phyloP scores from a whole-genome alignment of 1,284 basidiomycete species.

The Ustilago trichophora region DNA sequence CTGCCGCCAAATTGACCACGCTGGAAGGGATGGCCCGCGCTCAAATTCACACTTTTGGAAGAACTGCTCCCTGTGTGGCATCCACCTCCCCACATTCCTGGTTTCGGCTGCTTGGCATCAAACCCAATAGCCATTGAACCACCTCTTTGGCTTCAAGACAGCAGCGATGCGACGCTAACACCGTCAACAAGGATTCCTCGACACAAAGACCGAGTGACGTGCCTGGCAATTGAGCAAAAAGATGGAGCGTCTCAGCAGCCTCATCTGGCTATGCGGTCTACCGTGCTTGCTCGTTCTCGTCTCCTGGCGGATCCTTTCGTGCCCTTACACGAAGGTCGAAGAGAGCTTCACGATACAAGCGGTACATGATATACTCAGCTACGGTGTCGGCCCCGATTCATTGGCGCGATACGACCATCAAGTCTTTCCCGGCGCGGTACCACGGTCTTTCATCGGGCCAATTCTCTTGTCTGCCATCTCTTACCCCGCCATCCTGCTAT shows the following conservation, averaged over 20 bases:
- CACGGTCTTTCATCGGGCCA: slow-evolving; percentile 84
- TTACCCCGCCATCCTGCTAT: slow-evolving; percentile 64
- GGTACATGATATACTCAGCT: slow-evolving; percentile 83
- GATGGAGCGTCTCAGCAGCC: slow-evolving; percentile 9
- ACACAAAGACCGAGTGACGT: not conserved
- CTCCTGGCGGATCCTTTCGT: slow-evolving; percentile 23
- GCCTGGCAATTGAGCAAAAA: too few relatives aligned
- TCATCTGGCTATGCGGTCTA: slow-evolving; percentile 20
- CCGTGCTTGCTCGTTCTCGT: slow-evolving; percentile 22
- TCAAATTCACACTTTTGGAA: slow-evolving; percentile 4
- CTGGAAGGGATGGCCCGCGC: slow-evolving; percentile 20
- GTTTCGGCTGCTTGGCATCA: too few relatives aligned
- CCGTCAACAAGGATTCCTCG: not conserved
- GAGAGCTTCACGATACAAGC: slow-evolving; percentile 96
- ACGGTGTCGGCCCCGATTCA: slow-evolving; percentile 71
- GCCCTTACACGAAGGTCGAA: slow-evolving; percentile 93
- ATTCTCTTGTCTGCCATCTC: slow-evolving; percentile 57
- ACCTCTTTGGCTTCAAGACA: too few relatives aligned
- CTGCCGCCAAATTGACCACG: not conserved
- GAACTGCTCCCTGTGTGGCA: slow-evolving; percentile 2
- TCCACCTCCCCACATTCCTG: too few relatives aligned
- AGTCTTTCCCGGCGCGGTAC: slow-evolving; percentile 86
- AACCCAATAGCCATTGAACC: too few relatives aligned
- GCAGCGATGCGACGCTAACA: not conserved
- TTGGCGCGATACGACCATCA: slow-evolving; percentile 83